These are phyloP conservation scores for Monosporozyma unispora DNA, from an alignment of 805 yeast genomes.

Conservation along the genomic window DNA sequence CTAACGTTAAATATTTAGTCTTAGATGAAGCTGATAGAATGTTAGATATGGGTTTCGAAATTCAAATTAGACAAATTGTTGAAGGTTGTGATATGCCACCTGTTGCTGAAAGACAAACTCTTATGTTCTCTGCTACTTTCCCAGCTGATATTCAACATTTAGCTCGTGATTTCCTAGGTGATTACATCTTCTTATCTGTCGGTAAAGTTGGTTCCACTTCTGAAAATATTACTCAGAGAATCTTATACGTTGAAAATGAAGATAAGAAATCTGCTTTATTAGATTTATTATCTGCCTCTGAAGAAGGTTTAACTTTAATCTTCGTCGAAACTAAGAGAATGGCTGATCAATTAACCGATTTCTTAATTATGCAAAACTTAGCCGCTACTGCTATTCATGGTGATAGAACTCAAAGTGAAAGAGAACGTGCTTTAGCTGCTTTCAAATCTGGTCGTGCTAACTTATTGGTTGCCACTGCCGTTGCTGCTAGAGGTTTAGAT, in stretches of 20 bases:
- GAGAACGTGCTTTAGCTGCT: slow-evolving; percentile 93
- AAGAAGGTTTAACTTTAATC: slow-evolving; percentile 79
- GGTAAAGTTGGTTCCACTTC: slow-evolving; percentile 99
- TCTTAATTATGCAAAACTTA: slow-evolving; percentile 76
- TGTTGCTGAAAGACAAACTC: slow-evolving; percentile 84
- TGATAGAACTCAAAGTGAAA: slow-evolving; percentile 95
- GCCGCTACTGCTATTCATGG: slow-evolving; percentile 99
- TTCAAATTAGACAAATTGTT: slow-evolving; percentile 96
- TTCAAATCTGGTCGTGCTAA: slow-evolving; percentile 91
- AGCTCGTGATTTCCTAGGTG: slow-evolving; percentile 94
- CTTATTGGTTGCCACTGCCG: slow-evolving; percentile 96
- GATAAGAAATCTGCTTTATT: slow-evolving; percentile 87
- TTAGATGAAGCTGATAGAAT: slow-evolving; percentile 99
- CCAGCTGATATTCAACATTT: slow-evolving; percentile 94
- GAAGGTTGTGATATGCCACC: slow-evolving; percentile 97
- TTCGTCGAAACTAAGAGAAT: slow-evolving; percentile 98
- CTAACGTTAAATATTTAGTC: slow-evolving; percentile 85
- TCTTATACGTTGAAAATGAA: slow-evolving; percentile 83
- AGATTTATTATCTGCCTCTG: slow-evolving; percentile 76
- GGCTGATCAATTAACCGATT: slow-evolving; percentile 95
- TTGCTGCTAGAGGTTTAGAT: slow-evolving; percentile 99
- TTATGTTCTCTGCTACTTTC: slow-evolving; percentile 99
- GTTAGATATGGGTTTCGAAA: slow-evolving; percentile 99
- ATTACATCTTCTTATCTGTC: slow-evolving; percentile 90
- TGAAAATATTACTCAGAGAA: slow-evolving; percentile 93